phyloP scores from a whole-genome alignment of 2,329 filamentous ascomycete genomes.

The Alternaria gaisen region DNA sequence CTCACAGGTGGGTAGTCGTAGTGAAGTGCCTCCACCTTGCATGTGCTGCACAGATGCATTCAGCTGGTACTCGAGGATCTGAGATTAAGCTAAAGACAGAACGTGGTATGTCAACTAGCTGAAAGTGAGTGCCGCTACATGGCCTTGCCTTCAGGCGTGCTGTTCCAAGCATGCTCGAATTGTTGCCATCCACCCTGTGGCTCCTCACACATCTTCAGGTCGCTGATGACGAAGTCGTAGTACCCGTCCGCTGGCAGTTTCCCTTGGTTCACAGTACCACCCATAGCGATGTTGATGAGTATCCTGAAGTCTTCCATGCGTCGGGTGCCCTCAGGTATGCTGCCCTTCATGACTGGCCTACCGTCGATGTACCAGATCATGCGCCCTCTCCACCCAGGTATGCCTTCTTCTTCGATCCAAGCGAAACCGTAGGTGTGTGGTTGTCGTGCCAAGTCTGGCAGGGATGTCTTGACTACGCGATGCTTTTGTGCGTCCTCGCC shows the following conservation, averaged over 20 bases:
- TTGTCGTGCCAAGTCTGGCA: slow-evolving; percentile 58
- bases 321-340: slow-evolving; percentile 62
- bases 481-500: slow-evolving; percentile 66
- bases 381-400: slow-evolving; percentile 55
- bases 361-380: slow-evolving; percentile 70
- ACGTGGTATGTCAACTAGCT: not conserved
- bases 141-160: slow-evolving; percentile 43
- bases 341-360: slow-evolving; percentile 64
- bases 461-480: slow-evolving; percentile 61
- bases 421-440: slow-evolving; percentile 65
- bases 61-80: not conserved
- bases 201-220: slow-evolving; percentile 62
- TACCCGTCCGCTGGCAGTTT: slow-evolving; percentile 61
- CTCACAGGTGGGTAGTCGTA: not conserved
- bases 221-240: slow-evolving; percentile 66
- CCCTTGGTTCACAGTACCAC: slow-evolving; percentile 66
- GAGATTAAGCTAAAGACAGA: not conserved
- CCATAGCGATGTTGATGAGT: slow-evolving; percentile 70
- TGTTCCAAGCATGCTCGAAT: slow-evolving; percentile 63
- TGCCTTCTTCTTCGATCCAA: slow-evolving; percentile 61
- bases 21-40: not conserved
- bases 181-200: slow-evolving; percentile 64
- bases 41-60: not conserved
- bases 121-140: slow-evolving; percentile 24
- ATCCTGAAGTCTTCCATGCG: slow-evolving; percentile 65